Conservation (phyloP, 306 rosid species). For the Aeschynomene evenia region DNA sequence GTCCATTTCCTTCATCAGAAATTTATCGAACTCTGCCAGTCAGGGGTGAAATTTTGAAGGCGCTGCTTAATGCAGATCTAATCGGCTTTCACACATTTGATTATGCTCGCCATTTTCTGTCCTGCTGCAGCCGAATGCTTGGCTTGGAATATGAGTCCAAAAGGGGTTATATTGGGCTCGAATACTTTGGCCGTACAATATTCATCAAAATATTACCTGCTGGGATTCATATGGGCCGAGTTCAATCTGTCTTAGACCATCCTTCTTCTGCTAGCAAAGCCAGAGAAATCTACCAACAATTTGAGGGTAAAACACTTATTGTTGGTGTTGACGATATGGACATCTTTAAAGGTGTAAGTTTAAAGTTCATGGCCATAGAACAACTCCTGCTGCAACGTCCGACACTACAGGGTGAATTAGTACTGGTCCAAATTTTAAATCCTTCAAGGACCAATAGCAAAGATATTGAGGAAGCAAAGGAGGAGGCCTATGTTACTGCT, state of each 20-base stretch:
- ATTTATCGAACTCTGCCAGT: slow-evolving; percentile 75
- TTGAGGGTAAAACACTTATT: slow-evolving; percentile 62
- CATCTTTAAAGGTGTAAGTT: slow-evolving; percentile 74
- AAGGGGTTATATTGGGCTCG: slow-evolving; percentile 76
- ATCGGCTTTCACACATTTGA: slow-evolving; percentile 88
- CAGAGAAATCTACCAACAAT: slow-evolving; percentile 51
- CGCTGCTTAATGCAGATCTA: slow-evolving; percentile 71
- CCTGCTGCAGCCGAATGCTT: slow-evolving; percentile 82
- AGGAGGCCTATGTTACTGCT: slow-evolving; percentile 51
- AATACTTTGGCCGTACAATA: slow-evolving; percentile 80
- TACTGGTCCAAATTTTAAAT: slow-evolving; percentile 76
- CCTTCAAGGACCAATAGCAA: slow-evolving; percentile 64
- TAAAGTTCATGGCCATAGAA: slow-evolving; percentile 72
- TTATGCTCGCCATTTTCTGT: slow-evolving; percentile 89
- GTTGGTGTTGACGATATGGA: slow-evolving; percentile 89
- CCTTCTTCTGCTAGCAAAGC: slow-evolving; percentile 53
- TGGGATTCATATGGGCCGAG: slow-evolving; percentile 79
- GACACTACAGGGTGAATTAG: slow-evolving; percentile 51
- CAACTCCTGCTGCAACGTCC: slow-evolving; percentile 60
- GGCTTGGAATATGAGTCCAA: slow-evolving; percentile 77
- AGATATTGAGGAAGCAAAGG: slow-evolving; percentile 56
- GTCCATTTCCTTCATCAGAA: slow-evolving; percentile 91
- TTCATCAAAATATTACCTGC: slow-evolving; percentile 71
- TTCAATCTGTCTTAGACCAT: slow-evolving; percentile 60
- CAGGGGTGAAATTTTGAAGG: slow-evolving; percentile 73